A percentile compares a stretch with the other conserved stretches of the same genome.
phyloP scores from a whole-genome alignment of 495 filamentous ascomycete genomes.

The Xylaria nigripes region DNA sequence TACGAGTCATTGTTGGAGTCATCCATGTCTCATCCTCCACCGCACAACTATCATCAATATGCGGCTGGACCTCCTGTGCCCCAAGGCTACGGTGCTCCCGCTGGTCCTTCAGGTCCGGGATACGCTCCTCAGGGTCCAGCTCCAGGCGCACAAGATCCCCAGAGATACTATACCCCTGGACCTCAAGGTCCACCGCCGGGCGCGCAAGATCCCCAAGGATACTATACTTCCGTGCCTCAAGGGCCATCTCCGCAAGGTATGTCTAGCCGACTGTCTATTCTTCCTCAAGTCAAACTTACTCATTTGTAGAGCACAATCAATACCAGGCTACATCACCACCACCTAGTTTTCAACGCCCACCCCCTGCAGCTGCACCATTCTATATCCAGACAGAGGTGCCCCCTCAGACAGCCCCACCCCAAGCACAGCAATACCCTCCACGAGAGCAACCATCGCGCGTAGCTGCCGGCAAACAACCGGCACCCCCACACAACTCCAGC shows the following conservation, averaged over 20 bases:
- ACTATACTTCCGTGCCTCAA: conserved; percentile 53
- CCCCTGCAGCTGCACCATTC: conserved; percentile 33
- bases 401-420: conserved; percentile 23
- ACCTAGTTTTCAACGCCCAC: conserved; percentile 40
- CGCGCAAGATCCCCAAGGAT: conserved; percentile 59
- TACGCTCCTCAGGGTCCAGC: conserved; percentile 43
- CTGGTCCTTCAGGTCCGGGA: conserved; percentile 31
- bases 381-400: conserved; percentile 42
- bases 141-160: conserved; percentile 50
- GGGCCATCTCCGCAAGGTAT: conserved; percentile 31
- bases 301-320: conserved; percentile 29
- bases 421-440: conserved; percentile 29
- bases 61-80: conserved; percentile 48
- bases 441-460: conserved; percentile 38
- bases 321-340: conserved; percentile 40
- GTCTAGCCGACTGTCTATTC: neutral
- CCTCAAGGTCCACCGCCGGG: conserved; percentile 39
- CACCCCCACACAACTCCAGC: conserved; percentile 39
- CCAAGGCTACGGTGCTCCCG: conserved; percentile 52
- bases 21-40: conserved; percentile 84
- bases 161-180: conserved; percentile 61
- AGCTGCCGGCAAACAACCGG: conserved; percentile 36
- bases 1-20: conserved; percentile 93
- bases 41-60: conserved; percentile 57
- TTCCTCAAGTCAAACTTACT: conserved; percentile 22